These are phyloP conservation scores for Hymenoscyphus fructigenus DNA, from an alignment of 2,329 filamentous ascomycete genomes.

Conservation along the genomic window DNA sequence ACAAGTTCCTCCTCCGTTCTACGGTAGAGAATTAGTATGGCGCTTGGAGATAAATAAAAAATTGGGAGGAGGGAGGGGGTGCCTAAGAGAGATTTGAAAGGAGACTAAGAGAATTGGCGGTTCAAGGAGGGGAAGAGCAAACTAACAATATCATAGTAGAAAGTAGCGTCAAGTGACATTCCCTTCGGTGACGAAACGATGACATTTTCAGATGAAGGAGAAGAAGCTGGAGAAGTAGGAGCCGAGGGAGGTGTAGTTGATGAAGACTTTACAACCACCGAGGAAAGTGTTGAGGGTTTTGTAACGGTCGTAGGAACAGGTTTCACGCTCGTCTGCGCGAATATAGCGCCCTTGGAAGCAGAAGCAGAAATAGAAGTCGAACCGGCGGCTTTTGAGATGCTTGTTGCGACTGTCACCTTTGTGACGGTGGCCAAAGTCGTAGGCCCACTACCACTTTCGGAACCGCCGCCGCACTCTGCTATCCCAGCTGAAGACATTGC, in stretches of 20 bases:
- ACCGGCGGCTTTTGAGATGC: not conserved
- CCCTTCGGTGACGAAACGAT: not conserved
- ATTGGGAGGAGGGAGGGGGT: too few species aligned
- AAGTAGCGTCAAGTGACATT: not conserved
- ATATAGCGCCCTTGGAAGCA: not conserved
- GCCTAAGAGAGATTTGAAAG: not conserved
- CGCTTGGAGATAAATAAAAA: too few species aligned
- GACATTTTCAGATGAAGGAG: not conserved
- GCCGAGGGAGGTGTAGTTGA: not conserved
- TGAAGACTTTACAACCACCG: not conserved
- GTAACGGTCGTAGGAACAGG: not conserved
- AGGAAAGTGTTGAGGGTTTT: not conserved
- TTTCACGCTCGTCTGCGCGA: not conserved
- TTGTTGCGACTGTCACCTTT: not conserved
- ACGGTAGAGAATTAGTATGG: not conserved
- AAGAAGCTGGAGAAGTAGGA: not conserved
- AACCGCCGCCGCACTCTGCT: not conserved
- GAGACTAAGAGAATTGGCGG: not conserved
- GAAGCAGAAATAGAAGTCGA: not conserved
- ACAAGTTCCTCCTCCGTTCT: not conserved
- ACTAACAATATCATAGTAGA: conserved; percentile 7
- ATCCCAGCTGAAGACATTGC: not conserved
- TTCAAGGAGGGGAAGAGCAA: too few species aligned
- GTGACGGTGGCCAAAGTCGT: not conserved
- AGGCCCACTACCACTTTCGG: not conserved